Evolutionary conservation across 768 basidiomycete genomes (phyloP), one percentile per base, ranked within the genome.

Genomic region (Mycena maculata): DNA sequence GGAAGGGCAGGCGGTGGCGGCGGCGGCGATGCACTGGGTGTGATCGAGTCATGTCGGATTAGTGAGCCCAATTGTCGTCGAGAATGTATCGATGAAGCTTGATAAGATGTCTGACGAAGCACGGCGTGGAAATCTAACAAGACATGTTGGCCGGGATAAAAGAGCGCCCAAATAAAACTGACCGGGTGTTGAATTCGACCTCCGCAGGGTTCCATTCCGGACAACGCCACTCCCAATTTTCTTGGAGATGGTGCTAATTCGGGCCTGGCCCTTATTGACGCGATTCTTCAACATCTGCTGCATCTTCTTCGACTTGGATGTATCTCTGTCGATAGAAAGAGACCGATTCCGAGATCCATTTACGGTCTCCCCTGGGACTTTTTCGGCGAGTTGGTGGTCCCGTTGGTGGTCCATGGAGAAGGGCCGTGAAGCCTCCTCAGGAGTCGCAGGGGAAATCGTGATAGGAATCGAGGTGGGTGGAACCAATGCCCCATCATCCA

Each of bases 31-130:
- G 80, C 16, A 77, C 80, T 23, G 74, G 80, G 16, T 81, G 81
- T 20, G 79, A 54, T 25, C 20, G 58, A 53, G 57, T 76, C 23
- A 76, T 74, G 47, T 79, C 80, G 84, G 8, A 84, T 81, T 38
- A 88, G 75, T 1, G 86, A 87, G 53, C 85, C 84, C 25, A 89
- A 74, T 2, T 88, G 84, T 59, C 88, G 82, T 39, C 94, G 88
- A 2, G 93, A 93, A 75, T 95, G 94, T 56, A 96, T 95, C 1
- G 94, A 95, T 1, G 94, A 74, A 74, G 94, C 84, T 86, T 94
- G 83, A 81, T 93, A 81, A 63, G 87, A 75, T 61, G 86, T 82
- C 60, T 87, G 88, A 20, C 83, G 84, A 12, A 93, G 80, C 15
- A 88, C 84, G 3, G 86, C 86, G 68, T 92, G 87, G 68, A 94